Conservation (phyloP, 495 filamentous ascomycete genomes). For the Penicillium fimorum region DNA sequence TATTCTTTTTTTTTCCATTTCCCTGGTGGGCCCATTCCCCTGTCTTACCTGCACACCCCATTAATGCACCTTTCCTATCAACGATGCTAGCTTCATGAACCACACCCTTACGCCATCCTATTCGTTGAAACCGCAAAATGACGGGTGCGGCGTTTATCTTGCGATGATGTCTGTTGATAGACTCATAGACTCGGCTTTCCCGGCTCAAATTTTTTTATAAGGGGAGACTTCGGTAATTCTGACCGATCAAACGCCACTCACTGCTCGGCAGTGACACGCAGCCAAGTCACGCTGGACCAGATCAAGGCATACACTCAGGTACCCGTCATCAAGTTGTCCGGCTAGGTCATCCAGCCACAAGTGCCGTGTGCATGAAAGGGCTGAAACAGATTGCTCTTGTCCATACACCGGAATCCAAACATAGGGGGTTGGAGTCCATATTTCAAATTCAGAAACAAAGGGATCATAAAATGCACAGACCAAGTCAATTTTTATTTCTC, state of each 20-base stretch:
- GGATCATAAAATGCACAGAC: neutral
- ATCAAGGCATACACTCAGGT: neutral
- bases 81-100: neutral
- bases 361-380: neutral
- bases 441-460: neutral
- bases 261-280: slow-evolving; percentile 4
- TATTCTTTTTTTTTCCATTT: neutral
- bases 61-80: neutral
- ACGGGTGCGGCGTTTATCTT: slow-evolving; percentile 8
- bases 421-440: neutral
- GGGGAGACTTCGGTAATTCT: neutral
- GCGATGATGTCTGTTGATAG: neutral
- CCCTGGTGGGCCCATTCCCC: slow-evolving; percentile 5
- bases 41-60: slow-evolving; percentile 3
- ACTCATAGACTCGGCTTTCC: neutral
- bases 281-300: neutral
- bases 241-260: slow-evolving; percentile 14
- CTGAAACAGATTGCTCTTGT: neutral
- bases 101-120: neutral
- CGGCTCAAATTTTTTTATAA: neutral
- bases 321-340: neutral
- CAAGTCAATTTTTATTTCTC: neutral
- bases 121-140: neutral
- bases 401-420: neutral
- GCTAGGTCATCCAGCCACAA: neutral